A percentile compares a stretch with the other conserved stretches of the same genome.
Conservation (phyloP, 495 filamentous ascomycete genomes). For the Hypoxylon perforatum region DNA sequence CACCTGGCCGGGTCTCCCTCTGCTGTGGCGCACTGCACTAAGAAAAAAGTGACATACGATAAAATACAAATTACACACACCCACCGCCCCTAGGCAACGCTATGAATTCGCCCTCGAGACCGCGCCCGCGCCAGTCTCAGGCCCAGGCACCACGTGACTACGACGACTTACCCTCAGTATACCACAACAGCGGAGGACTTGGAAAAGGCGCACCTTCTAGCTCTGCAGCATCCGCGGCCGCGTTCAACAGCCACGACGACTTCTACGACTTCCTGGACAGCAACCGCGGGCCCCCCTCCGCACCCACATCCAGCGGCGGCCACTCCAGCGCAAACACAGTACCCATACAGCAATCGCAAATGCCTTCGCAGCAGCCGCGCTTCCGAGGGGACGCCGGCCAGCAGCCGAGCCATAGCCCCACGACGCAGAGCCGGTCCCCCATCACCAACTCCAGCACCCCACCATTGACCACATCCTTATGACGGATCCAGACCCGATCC, state of each 20-base stretch:
- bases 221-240: too few relatives aligned
- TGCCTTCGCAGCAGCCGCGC: slow-evolving; percentile 41
- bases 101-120: slow-evolving; percentile 40
- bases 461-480: too few relatives aligned
- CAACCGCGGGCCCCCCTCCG: slow-evolving; percentile 39
- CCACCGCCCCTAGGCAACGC: slow-evolving; percentile 2
- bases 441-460: slow-evolving; percentile 44
- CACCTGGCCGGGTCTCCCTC: too few relatives aligned
- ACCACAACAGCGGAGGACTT: slow-evolving; percentile 25
- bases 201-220: slow-evolving; percentile 21
- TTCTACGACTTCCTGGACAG: slow-evolving; percentile 47
- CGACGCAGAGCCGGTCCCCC: slow-evolving; percentile 41
- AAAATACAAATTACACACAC: slow-evolving; percentile 16
- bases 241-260: slow-evolving; percentile 47
- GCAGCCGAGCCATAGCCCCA: slow-evolving; percentile 20
- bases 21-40: too few relatives aligned
- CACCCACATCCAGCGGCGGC: slow-evolving; percentile 8
- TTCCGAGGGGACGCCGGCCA: slow-evolving; percentile 16
- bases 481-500: too few relatives aligned
- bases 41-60: neutral
- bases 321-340: slow-evolving; percentile 6
- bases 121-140: slow-evolving; percentile 40
- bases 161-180: slow-evolving; percentile 31
- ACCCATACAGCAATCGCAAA: slow-evolving; percentile 25
- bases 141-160: slow-evolving; percentile 41